Conservation (phyloP, 805 yeast genomes). For the Candida taoyuanica region DNA sequence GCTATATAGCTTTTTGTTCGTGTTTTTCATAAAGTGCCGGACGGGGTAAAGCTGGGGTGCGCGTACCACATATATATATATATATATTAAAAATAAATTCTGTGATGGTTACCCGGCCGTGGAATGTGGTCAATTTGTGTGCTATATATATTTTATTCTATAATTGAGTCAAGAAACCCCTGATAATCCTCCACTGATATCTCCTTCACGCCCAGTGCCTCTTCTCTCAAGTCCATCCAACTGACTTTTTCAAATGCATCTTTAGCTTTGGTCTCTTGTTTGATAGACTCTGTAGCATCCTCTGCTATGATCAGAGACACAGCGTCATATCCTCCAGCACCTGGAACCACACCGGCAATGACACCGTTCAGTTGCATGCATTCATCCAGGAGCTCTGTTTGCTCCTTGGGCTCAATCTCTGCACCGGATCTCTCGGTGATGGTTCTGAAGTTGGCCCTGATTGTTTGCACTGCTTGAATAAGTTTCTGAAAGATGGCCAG, state of each 20-base stretch:
- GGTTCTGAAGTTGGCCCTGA: constrained; percentile 53
- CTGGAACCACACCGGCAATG: constrained; percentile 95
- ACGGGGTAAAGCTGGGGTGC: too few species aligned
- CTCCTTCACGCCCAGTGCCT: constrained; percentile 50
- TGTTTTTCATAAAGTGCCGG: too few species aligned
- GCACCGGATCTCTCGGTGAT: constrained; percentile 70
- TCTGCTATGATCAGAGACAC: constrained; percentile 64
- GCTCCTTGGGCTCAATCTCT: constrained; percentile 81
- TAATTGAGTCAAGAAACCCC: constrained; percentile 10
- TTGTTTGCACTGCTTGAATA: constrained; percentile 37
- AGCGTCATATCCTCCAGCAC: constrained; percentile 98
- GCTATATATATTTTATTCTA: neutral
- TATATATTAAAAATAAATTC: too few species aligned
- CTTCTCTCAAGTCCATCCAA: constrained; percentile 68
- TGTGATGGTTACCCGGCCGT: too few species aligned
- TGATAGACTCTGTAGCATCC: constrained; percentile 34
- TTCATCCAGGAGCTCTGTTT: constrained; percentile 62
- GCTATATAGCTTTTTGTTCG: too few species aligned
- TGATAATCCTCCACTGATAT: constrained; percentile 36
- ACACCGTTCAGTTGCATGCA: constrained; percentile 64
- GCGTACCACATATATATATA: too few species aligned
- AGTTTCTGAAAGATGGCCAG: constrained; percentile 31
- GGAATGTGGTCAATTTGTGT: neutral
- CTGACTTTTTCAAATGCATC: constrained; percentile 42
- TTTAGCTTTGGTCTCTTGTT: constrained; percentile 24